Evolutionary conservation across 1,284 basidiomycete species (phyloP).

Genomic region (Acaromyces ingoldii): DNA sequence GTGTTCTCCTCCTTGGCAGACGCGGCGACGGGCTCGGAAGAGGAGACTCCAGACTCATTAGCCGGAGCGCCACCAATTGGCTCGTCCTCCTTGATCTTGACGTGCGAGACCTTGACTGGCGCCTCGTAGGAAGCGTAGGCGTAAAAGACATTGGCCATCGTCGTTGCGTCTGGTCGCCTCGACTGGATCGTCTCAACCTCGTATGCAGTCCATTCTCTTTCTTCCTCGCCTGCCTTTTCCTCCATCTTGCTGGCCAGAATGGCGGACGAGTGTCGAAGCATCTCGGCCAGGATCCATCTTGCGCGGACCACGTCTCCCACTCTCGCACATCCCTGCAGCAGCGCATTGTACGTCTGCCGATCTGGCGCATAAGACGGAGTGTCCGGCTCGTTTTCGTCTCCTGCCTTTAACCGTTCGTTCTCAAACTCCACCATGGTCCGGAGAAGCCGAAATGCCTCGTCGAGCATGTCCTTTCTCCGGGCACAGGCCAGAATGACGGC

Average conservation of each 20-base stretch:
- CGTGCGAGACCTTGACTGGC: constrained; percentile 26
- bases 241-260: constrained; percentile 10
- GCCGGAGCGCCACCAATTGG: neutral
- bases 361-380: constrained; percentile 60
- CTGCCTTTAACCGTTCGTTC: constrained; percentile 64
- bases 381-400: constrained; percentile 7
- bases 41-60: neutral
- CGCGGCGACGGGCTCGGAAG: constrained; percentile 2
- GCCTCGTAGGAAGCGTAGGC: constrained; percentile 77
- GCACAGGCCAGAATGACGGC: constrained; percentile 72
- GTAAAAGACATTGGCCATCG: constrained; percentile 79
- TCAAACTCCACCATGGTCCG: constrained; percentile 60
- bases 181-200: constrained; percentile 26
- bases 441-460: constrained; percentile 56
- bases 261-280: constrained; percentile 56
- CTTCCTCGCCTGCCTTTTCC: neutral
- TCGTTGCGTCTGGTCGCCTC: constrained; percentile 66
- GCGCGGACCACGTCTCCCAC: constrained; percentile 74
- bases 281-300: constrained; percentile 86
- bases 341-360: constrained; percentile 68
- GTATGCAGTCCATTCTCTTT: constrained; percentile 24
- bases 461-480: constrained; percentile 46
- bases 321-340: constrained; percentile 83
- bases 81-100: neutral
- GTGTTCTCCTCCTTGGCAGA: neutral